Percentiles rank a stretch among this genome's conserved stretches.
phyloP scores from a whole-genome alignment of 306 rosid species.

The Casuarina equisetifolia region DNA sequence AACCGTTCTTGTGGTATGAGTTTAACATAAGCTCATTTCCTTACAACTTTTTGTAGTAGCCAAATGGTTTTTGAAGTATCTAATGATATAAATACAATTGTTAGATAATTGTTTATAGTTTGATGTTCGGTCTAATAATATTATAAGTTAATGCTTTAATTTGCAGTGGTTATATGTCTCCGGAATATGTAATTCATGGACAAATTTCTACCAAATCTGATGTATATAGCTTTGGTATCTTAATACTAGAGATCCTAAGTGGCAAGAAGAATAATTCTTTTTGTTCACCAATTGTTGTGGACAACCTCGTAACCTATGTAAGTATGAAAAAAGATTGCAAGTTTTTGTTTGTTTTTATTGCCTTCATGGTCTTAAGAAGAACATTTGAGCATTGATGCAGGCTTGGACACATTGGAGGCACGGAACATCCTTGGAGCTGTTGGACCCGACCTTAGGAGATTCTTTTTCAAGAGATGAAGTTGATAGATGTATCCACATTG shows the following conservation, averaged over 20 bases:
- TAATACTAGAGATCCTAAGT: constrained; percentile 47
- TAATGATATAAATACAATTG: no score
- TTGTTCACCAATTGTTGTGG: constrained; percentile 20
- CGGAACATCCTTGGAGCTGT: constrained; percentile 21
- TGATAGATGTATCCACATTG: constrained; percentile 51
- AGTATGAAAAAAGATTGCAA: constrained; percentile 26
- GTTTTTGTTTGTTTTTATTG: constrained; percentile 8
- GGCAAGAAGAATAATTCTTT: constrained; percentile 45
- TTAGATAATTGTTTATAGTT: no score
- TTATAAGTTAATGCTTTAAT: background rate
- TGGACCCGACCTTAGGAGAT: constrained; percentile 36
- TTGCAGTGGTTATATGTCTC: constrained; percentile 13
- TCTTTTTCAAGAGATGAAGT: constrained; percentile 33
- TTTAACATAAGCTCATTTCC: no score
- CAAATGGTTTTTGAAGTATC: no score
- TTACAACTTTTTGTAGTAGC: no score
- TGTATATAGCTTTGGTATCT: constrained; percentile 48
- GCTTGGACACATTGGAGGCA: constrained; percentile 49
- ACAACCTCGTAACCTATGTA: constrained; percentile 50
- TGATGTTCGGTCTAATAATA: no score
- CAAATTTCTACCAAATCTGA: constrained; percentile 35
- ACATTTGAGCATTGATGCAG: constrained; percentile 17
- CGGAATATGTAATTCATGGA: constrained; percentile 9
- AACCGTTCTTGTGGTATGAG: no score
- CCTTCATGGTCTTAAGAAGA: background rate